Evolutionary conservation across 2,329 filamentous ascomycete species (phyloP).

Genomic region (Hypoxylon sp.): DNA sequence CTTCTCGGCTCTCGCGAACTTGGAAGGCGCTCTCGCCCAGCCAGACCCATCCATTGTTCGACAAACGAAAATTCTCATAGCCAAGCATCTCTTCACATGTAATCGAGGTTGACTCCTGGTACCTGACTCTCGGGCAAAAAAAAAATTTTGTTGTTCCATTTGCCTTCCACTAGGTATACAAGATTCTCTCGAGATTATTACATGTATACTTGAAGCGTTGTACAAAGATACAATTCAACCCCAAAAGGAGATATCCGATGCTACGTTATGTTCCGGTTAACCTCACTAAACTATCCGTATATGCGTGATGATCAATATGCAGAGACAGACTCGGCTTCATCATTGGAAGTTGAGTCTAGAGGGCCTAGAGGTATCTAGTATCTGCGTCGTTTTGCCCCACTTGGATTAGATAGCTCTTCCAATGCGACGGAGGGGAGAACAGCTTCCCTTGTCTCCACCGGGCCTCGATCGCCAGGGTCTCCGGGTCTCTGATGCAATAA

Average conservation of each 20-base stretch:
- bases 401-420: conserved; percentile 17
- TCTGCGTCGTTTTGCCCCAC: conserved; percentile 14
- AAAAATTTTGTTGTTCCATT: conserved; percentile 16
- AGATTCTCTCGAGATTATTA: neutral
- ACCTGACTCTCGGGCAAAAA: conserved; percentile 10
- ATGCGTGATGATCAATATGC: neutral
- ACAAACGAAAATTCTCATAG: conserved; percentile 23
- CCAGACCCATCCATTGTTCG: conserved; percentile 4
- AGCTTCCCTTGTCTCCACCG: conserved; percentile 32
- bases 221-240: conserved; percentile 10
- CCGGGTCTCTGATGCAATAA: conserved; percentile 42
- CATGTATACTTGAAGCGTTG: neutral
- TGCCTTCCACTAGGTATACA: neutral
- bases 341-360: neutral
- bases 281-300: no score
- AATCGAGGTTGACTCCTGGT: conserved; percentile 32
- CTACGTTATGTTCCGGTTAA: neutral
- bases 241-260: neutral
- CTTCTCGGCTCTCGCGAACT: conserved; percentile 5
- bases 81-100: conserved; percentile 37
- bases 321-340: conserved; percentile 4
- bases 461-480: conserved; percentile 37
- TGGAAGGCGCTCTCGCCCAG: neutral
- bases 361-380: conserved; percentile 10
- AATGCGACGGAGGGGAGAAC: conserved; percentile 24